A percentile compares a stretch with the other conserved stretches of the same genome.
phyloP scores from a whole-genome alignment of 345 rosid genomes.

The Euphorbia peplus region DNA sequence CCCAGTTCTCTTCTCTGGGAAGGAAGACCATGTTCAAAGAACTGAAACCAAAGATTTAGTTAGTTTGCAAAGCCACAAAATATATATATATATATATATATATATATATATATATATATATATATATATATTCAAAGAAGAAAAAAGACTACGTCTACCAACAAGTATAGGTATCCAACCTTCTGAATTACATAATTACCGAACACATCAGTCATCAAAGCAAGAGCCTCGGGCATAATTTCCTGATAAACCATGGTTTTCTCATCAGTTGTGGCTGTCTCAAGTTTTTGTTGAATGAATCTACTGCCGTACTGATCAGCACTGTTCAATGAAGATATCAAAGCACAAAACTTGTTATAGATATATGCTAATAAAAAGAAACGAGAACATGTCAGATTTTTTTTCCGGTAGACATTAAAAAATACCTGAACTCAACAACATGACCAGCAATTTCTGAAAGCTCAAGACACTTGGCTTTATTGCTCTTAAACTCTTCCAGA shows the following conservation, averaged over 20 bases:
- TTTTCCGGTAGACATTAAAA: no score
- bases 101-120: no score
- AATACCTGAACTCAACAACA: constrained; percentile 78
- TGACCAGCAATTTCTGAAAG: constrained; percentile 62
- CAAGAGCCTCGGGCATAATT: constrained; percentile 77
- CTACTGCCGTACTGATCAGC: constrained; percentile 95
- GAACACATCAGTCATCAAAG: constrained; percentile 92
- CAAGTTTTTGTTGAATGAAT: constrained; percentile 94
- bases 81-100: no score
- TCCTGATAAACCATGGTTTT: constrained; percentile 82
- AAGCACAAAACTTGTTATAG: background rate
- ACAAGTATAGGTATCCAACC: constrained; percentile 40
- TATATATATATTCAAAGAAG: background rate
- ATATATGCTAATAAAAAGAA: background rate
- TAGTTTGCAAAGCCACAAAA: background rate
- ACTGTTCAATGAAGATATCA: constrained; percentile 37
- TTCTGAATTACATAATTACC: constrained; percentile 96
- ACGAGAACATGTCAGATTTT: constrained; percentile 17
- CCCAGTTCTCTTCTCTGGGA: constrained; percentile 80
- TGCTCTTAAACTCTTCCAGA: constrained; percentile 66
- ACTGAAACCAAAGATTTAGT: constrained; percentile 38
- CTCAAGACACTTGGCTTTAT: constrained; percentile 67
- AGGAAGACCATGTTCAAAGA: constrained; percentile 89
- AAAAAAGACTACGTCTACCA: background rate
- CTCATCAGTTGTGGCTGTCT: constrained; percentile 76